Base-by-base conservation (phyloP, 2,329 filamentous ascomycete species). In the Fusarium succisae region DNA sequence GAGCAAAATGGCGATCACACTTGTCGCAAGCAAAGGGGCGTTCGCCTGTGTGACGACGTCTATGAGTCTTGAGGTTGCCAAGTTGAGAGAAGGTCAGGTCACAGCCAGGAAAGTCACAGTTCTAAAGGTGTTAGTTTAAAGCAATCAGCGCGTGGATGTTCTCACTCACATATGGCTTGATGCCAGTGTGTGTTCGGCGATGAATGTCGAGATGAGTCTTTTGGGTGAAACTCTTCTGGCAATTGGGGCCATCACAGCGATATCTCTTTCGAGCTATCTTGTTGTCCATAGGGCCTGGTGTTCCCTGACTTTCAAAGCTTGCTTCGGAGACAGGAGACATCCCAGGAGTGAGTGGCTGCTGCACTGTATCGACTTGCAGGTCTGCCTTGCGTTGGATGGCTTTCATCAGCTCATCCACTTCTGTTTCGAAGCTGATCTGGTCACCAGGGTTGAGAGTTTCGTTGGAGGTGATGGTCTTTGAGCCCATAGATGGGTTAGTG, bases 131-230 rank as follows among this genome's bases (percentile, higher is more conserved):
- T 81, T 66, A 83, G 79, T 63, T 18, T 38, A 8, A 47, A 41
- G 41, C n/a, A 6, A 26, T 20, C 24, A 5, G 8, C 9, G 32
- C 11, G 6, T 18, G 38, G 11, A 8, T 28, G 18, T 20, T 20
- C n/a, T 14, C 18, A 86, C 94, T 87, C 85, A 97, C 93, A 81
- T 96, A 98, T 69, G 96, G 96, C 81, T 95, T 96, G 61, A 93
- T 91, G 22, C 96, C 96, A 5, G 94, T 98, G 82, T 99, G 96
- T 9, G 93, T 92, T 73, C 95, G 89, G 51, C 90, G 91, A 81
- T 99, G 96, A 55, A 97, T 98, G 70, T 96, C 93, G 17, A 98
- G 88, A 78, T 98, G 96, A 3, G 95, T 98, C 84, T 96, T 97
- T 80, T 98, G 96, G 68, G 90, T 91, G 82, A 98, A 98, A 70